These are phyloP conservation scores for Penicillium sclerotigenum DNA, from an alignment of 2,329 filamentous ascomycete species.

Conservation along the genomic window DNA sequence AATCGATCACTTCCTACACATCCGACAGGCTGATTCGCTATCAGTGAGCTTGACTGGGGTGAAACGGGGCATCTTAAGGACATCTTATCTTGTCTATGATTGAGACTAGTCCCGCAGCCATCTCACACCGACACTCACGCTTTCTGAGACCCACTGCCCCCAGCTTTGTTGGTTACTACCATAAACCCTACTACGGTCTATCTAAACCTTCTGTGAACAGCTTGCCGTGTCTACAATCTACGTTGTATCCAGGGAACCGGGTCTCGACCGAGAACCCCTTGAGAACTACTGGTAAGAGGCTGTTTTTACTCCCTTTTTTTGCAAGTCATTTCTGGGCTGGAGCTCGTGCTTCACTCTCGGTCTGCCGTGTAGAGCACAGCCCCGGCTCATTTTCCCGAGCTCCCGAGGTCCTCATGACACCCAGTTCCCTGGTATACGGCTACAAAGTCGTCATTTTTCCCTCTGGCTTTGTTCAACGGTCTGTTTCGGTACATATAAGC, in stretches of 20 bases:
- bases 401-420: background rate
- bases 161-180: background rate
- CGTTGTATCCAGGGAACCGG: background rate
- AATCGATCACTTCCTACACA: background rate
- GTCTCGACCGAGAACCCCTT: background rate
- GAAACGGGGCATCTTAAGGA: background rate
- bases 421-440: background rate
- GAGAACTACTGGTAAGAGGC: background rate
- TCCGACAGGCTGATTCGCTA: conserved; percentile 14
- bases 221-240: background rate
- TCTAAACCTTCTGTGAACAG: background rate
- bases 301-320: background rate
- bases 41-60: background rate
- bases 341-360: background rate
- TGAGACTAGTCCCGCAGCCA: background rate
- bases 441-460: background rate
- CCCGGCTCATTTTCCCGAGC: background rate
- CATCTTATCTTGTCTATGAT: background rate
- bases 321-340: background rate
- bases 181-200: background rate
- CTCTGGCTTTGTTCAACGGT: background rate
- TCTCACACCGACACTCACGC: background rate
- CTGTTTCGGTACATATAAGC: background rate
- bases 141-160: background rate
- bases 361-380: background rate